These are phyloP conservation scores for Tetrahymena thermophila DNA, from an alignment of 73 alveolate genomes.

Conservation along the genomic window DNA sequence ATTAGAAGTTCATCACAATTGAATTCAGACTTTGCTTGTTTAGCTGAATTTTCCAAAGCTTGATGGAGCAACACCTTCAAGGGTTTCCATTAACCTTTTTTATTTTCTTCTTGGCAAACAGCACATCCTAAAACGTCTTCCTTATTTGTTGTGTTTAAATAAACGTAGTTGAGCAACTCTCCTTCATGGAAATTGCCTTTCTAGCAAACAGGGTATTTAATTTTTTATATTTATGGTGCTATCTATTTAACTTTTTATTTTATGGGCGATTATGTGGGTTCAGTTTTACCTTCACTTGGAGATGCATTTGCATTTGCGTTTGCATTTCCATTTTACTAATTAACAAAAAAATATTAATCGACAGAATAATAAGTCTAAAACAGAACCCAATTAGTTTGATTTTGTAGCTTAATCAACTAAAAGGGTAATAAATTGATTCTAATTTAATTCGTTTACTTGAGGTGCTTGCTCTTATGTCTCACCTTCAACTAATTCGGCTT, in stretches of 20 bases:
- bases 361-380: background rate
- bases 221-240: background rate
- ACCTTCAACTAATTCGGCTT: background rate
- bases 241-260: background rate
- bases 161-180: background rate
- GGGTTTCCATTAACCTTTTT: background rate
- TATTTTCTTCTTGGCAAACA: background rate
- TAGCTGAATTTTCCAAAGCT: background rate
- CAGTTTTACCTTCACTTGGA: background rate
- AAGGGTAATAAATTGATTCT: background rate
- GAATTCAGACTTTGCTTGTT: background rate
- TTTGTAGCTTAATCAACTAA: background rate
- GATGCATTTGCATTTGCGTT: background rate
- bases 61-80: background rate
- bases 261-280: background rate
- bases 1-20: background rate
- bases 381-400: background rate
- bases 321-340: background rate
- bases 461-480: background rate
- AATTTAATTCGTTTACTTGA: background rate
- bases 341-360: background rate
- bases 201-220: background rate
- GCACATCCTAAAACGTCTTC: slow-evolving; percentile 1
- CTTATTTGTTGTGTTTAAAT: background rate
- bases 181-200: background rate